Base-by-base conservation (phyloP, 352 stramenopile genomes). In the Globisporangium okanoganense region DNA sequence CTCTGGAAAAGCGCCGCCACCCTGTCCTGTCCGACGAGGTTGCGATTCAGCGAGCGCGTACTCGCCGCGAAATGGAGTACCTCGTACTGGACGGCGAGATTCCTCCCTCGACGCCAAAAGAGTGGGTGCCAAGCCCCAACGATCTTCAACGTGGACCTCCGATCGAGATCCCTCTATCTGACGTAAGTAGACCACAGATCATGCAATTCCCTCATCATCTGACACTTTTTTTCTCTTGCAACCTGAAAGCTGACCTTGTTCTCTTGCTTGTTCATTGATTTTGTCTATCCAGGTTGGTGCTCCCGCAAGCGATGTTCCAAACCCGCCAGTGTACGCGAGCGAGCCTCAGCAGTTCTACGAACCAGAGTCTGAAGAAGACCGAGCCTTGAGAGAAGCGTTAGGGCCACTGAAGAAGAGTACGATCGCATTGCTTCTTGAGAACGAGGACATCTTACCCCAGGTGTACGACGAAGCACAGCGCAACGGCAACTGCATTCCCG, bases 381-480 rank as follows among this genome's bases (percentile, higher is more conserved):
- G 69, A 29, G 83, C 83, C 40, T 57, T 95, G 31, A 72, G 78
- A 14, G 78, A 87, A 2, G 82, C 76, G 5, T 62, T 95, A 43
- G 83, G 83, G 49, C 82, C 83, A 38, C 64, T 95, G 49, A 71
- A 91, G 48, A 76, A 84, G 53, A 82, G 69, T 59, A 93, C 85
- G n/a, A 78, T 95, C 31, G 65, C 80, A 20, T 58, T 89, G 61
- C 64, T 95, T 22, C 66, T 91, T 45, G 78, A 90, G 51, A 87
- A 90, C 64, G 80, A 88, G 12, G 76, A 89, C 35, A 81, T 87
- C 43, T 64, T 95, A 45, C 76, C 79, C 6, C 80, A 91, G 62
- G 82, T 93, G 16, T 87, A 88, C 40, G 82, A 91, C 22, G 85
- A 95, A 65, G 85, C 79, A n/a, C 78, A 88, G 62, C 85, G 76